A percentile compares a stretch with the other conserved stretches of the same genome.
Evolutionary conservation across 768 basidiomycete species (phyloP).

Genomic region (Tricholoma sp.): DNA sequence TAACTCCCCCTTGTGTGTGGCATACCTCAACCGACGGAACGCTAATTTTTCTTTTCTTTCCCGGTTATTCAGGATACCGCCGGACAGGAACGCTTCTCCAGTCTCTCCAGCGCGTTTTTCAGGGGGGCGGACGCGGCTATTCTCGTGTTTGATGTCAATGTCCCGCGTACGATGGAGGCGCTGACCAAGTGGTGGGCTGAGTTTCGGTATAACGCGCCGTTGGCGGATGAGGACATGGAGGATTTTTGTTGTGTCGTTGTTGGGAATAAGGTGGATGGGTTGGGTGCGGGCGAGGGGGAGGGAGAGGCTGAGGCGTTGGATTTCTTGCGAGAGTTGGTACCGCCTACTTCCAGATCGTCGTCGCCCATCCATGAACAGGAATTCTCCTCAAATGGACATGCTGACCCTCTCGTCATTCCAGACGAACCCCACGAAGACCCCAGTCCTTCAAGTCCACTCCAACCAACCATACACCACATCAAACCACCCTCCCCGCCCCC

Average conservation of each 20-base stretch:
- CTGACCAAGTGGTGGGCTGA: conserved; percentile 76
- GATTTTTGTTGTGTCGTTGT: conserved; percentile 72
- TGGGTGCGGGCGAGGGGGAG: conserved; percentile 28
- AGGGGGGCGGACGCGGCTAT: conserved; percentile 79
- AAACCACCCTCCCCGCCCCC: conserved; percentile 9
- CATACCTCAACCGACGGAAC: background rate
- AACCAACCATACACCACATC: background rate
- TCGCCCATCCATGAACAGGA: conserved; percentile 10
- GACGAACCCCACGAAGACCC: conserved; percentile 4
- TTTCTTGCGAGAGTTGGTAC: conserved; percentile 57
- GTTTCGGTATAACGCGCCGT: conserved; percentile 62
- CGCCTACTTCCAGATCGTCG: conserved; percentile 23
- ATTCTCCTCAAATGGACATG: background rate
- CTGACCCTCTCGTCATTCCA: background rate
- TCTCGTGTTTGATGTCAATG: conserved; percentile 77
- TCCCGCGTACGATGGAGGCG: conserved; percentile 51
- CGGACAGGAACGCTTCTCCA: conserved; percentile 85
- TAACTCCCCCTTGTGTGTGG: conserved; percentile 7
- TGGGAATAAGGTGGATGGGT: conserved; percentile 78
- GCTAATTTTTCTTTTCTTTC: background rate
- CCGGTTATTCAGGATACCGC: conserved; percentile 62
- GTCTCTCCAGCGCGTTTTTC: conserved; percentile 77
- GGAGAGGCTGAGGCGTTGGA: conserved; percentile 40
- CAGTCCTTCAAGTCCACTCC: conserved; percentile 18
- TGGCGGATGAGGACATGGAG: conserved; percentile 55